Percentiles rank a stretch among this genome's conserved stretches.
phyloP scores from a whole-genome alignment of 108 stramenopile genomes.

The Cyclostephanos invisitatus region DNA sequence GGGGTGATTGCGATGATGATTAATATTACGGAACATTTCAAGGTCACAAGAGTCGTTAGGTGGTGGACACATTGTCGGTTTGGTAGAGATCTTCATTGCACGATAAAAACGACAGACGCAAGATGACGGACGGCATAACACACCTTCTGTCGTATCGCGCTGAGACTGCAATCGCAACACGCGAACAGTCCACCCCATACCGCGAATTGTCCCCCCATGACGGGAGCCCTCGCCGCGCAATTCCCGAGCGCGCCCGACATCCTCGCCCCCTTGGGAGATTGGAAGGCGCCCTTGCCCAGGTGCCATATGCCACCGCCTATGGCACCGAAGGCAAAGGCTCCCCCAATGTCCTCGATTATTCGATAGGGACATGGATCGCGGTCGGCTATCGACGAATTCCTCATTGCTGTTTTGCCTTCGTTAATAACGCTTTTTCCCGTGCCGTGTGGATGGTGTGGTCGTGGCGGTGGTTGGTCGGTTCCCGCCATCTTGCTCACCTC shows the following conservation, averaged over 20 bases:
- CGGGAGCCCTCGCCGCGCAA: conserved; percentile 90
- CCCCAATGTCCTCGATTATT: conserved; percentile 97
- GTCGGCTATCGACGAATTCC: conserved; percentile 70
- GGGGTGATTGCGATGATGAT: too few relatives aligned
- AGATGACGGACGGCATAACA: too few relatives aligned
- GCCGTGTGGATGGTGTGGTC: background rate
- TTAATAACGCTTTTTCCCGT: background rate
- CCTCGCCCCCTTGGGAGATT: conserved; percentile 73
- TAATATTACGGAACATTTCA: too few relatives aligned
- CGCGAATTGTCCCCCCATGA: conserved; percentile 93
- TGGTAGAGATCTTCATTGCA: too few relatives aligned
- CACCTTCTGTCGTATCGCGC: conserved; percentile 88
- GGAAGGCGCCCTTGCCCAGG: conserved; percentile 85
- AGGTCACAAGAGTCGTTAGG: too few relatives aligned
- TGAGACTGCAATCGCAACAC: conserved; percentile 93
- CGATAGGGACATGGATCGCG: conserved; percentile 97
- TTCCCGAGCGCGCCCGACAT: conserved; percentile 77
- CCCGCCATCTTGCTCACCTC: too few relatives aligned
- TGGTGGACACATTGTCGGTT: too few relatives aligned
- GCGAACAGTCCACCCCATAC: conserved; percentile 98
- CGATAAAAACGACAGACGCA: too few relatives aligned
- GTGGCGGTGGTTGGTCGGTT: background rate
- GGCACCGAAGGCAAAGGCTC: conserved; percentile 94
- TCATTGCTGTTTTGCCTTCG: conserved; percentile 14
- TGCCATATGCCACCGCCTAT: conserved; percentile 95